Percentiles rank a stretch among this genome's conserved stretches.
Conservation (phyloP, 768 basidiomycete genomes). For the Daedaleopsis nitida region DNA sequence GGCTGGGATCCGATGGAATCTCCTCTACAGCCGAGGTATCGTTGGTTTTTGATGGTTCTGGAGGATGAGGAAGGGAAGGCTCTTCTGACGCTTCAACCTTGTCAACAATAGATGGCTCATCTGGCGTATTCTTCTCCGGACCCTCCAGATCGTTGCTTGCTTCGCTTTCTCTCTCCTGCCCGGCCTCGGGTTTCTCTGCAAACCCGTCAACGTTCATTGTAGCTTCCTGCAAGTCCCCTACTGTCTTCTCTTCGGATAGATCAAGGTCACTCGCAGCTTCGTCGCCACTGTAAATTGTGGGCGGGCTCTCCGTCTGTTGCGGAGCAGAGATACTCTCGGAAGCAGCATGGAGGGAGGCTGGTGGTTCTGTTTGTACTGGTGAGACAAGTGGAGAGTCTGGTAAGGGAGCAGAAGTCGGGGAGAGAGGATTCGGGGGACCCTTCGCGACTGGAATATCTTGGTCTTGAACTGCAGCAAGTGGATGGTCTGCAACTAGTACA, state of each 20-base stretch:
- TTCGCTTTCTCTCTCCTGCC: no score
- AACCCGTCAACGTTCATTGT: no score
- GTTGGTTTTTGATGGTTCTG: not conserved
- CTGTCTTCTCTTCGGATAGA: no score
- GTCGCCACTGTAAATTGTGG: no score
- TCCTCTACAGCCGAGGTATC: no score
- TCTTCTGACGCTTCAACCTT: no score
- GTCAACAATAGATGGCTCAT: no score
- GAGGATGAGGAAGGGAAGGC: not conserved
- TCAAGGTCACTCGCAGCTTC: not conserved
- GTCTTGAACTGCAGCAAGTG: conserved; percentile 20
- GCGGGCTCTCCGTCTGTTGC: not conserved
- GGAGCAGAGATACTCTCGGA: not conserved
- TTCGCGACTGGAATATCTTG: conserved; percentile 15
- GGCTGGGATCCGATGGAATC: no score
- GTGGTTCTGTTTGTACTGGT: conserved; percentile 2
- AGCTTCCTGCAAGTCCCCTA: not conserved
- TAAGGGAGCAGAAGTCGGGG: conserved; percentile 38
- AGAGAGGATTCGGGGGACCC: conserved; percentile 21
- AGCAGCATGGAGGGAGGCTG: conserved; percentile 8
- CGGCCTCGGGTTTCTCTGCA: no score
- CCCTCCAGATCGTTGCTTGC: no score
- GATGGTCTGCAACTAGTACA: conserved; percentile 31
- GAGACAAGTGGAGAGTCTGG: conserved; percentile 31
- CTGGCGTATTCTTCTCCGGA: no score